Evolutionary conservation across 768 basidiomycete genomes (phyloP).

Genomic region (Collybiopsis confluens): DNA sequence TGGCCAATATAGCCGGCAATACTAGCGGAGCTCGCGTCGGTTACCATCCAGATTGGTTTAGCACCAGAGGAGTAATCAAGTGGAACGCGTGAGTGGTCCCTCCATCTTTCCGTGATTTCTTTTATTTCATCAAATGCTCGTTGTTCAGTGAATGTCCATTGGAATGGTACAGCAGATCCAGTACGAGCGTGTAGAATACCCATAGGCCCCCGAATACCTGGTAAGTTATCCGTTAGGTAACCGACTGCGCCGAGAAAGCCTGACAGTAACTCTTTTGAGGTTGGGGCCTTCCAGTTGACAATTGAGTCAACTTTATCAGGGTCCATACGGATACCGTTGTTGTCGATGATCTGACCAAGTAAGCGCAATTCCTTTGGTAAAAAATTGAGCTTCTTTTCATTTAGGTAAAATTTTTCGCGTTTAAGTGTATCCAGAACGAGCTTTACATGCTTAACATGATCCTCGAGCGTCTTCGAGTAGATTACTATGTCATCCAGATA

Average conservation of each 20-base stretch:
- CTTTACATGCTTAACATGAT: constrained; percentile 28
- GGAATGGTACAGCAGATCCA: constrained; percentile 19
- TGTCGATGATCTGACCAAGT: constrained; percentile 29
- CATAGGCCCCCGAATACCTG: constrained; percentile 32
- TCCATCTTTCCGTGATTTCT: constrained; percentile 9
- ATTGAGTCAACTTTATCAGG: constrained; percentile 37
- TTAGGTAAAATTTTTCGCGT: constrained; percentile 25
- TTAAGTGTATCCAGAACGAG: constrained; percentile 28
- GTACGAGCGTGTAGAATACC: constrained; percentile 22
- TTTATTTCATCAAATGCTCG: constrained; percentile 34
- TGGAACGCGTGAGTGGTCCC: constrained; percentile 1
- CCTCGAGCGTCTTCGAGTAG: constrained; percentile 24
- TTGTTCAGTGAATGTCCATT: constrained; percentile 25
- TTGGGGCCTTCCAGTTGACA: constrained; percentile 28
- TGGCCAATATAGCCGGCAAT: neutral
- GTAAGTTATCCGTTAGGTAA: constrained; percentile 30
- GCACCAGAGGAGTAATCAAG: too few species aligned
- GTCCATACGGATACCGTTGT: constrained; percentile 39
- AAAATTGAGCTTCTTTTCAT: too few species aligned
- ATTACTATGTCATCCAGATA: too few species aligned
- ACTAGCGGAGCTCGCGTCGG: constrained; percentile 11
- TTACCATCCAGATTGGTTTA: constrained; percentile 12
- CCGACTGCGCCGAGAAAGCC: constrained; percentile 28
- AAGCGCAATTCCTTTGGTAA: too few species aligned
- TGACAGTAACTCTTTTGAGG: constrained; percentile 25